phyloP scores from a whole-genome alignment of 257 asterid species.

The Fraxinus americana region DNA sequence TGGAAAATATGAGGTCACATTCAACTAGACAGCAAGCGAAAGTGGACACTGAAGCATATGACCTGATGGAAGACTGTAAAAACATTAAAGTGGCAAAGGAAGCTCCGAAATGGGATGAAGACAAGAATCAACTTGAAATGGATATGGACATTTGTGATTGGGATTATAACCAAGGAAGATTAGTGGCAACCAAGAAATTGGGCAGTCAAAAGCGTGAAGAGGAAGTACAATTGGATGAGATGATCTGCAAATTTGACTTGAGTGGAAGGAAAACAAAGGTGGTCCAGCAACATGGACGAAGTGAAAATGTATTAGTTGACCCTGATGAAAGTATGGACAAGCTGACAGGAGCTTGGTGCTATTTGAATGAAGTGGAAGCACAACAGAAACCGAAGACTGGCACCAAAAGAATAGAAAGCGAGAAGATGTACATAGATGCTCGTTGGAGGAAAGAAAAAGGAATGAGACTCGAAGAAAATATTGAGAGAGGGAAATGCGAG shows the following conservation, averaged over 20 bases:
- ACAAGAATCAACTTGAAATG: constrained; percentile 33
- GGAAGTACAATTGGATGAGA: constrained; percentile 29
- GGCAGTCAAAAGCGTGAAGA: constrained; percentile 34
- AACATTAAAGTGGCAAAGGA: constrained; percentile 36
- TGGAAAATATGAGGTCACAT: constrained; percentile 31
- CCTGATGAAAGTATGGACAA: constrained; percentile 31
- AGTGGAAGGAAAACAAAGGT: constrained; percentile 29
- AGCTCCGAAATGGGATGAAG: constrained; percentile 36
- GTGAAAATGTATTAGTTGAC: constrained; percentile 29
- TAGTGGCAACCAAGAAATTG: constrained; percentile 25
- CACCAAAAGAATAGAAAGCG: constrained; percentile 30
- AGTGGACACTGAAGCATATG: constrained; percentile 30
- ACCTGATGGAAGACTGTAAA: constrained; percentile 31
- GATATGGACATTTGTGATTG: constrained; percentile 23
- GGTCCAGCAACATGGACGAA: constrained; percentile 36
- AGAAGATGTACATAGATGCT: constrained; percentile 31
- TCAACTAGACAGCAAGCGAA: constrained; percentile 23
- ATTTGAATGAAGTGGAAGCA: constrained; percentile 33
- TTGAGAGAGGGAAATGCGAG: constrained; percentile 39
- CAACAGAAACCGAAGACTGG: constrained; percentile 25
- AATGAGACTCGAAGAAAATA: constrained; percentile 29
- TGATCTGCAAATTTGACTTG: constrained; percentile 19
- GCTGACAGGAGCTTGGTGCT: constrained; percentile 31
- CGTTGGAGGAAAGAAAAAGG: constrained; percentile 31
- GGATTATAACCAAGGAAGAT: constrained; percentile 29